Evolutionary conservation across 2,329 filamentous ascomycete species (phyloP), one percentile per base, ranked within the genome.

Genomic region (Coniella lustricola): DNA sequence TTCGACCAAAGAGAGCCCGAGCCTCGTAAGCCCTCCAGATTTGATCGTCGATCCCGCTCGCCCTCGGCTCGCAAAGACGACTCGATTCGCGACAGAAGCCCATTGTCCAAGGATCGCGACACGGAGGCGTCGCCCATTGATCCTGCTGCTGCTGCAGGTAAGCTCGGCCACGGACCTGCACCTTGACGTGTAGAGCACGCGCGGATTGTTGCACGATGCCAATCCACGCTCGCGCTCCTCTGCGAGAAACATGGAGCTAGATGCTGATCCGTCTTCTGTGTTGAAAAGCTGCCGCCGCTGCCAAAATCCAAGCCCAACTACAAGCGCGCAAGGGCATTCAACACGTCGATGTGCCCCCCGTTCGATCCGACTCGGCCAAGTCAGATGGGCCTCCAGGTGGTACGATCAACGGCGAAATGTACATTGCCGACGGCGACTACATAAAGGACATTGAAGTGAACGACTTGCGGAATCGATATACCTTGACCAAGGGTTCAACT

Each of bases 371-470:
- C n/a, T 46, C 49, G 20, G 64, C 67, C 21, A 61, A 68, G 38
- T 64, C 70, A n/a, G 70, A 70, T 38, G 54, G 55, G 9, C 59
- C 65, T 17, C 61, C 65, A 29, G 67, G 70, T 17, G 74, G 74
- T 35, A 81, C 81, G 53, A 77, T 94, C 66, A 89, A 91, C 60
- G 82, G 85, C 60, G 89, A 94, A 61, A 86, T 95, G 65, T 97
- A 97, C 64, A 86, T 95, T 59, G 86, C 90, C 54, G 93, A 97
- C 65, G 93, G 93, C 60, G 93, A 98, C 70, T 97, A 87, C 67
- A 97, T 98, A 71, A 93, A 94, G 69, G 93, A 98, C 64, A 95
- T 98, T 63, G 93, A 97, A 74, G 89, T 98, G 74, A 98, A 98
- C 68, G 91, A 97, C 69, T 72, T 97, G 62, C 85, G 91, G 56